phyloP scores from a whole-genome alignment of 2,329 filamentous ascomycete species.

The Apiospora hydei region DNA sequence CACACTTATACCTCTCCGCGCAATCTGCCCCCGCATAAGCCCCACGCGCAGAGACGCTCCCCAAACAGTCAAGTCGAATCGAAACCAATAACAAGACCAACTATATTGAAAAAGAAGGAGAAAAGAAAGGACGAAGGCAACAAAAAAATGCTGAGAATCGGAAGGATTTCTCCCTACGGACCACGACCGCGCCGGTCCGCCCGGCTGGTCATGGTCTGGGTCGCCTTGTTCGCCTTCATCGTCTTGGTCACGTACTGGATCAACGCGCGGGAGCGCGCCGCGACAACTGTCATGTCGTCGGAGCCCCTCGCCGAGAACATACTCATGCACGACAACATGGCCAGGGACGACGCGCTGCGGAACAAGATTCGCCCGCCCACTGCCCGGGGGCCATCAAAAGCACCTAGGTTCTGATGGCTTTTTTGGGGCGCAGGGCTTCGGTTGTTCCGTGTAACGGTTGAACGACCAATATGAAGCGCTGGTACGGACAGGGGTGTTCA shows the following conservation, averaged over 20 bases:
- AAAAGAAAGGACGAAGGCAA: not conserved
- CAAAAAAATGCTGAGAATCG: not conserved
- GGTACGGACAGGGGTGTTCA: too few relatives aligned
- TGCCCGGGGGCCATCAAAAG: too few relatives aligned
- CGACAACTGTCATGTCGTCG: not conserved
- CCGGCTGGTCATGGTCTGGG: slow-evolving; percentile 39
- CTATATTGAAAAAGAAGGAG: not conserved
- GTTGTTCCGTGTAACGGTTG: too few relatives aligned
- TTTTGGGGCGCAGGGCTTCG: too few relatives aligned
- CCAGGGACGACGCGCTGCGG: not conserved
- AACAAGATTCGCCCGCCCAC: slow-evolving; percentile 16
- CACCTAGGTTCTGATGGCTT: too few relatives aligned
- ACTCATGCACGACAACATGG: not conserved
- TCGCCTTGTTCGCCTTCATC: slow-evolving; percentile 36
- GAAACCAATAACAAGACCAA: not conserved
- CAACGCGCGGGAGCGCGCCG: slow-evolving; percentile 31
- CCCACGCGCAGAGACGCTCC: too few relatives aligned
- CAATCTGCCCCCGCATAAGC: too few relatives aligned
- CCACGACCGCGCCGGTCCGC: slow-evolving; percentile 38
- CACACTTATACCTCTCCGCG: too few relatives aligned
- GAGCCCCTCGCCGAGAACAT: not conserved
- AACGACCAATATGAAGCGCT: too few relatives aligned
- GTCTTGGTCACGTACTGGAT: slow-evolving; percentile 39
- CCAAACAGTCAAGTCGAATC: too few relatives aligned
- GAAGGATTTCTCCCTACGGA: slow-evolving; percentile 39